These are phyloP conservation scores for Acer yangbiense DNA, from an alignment of 345 rosid species.

Conservation along the genomic window DNA sequence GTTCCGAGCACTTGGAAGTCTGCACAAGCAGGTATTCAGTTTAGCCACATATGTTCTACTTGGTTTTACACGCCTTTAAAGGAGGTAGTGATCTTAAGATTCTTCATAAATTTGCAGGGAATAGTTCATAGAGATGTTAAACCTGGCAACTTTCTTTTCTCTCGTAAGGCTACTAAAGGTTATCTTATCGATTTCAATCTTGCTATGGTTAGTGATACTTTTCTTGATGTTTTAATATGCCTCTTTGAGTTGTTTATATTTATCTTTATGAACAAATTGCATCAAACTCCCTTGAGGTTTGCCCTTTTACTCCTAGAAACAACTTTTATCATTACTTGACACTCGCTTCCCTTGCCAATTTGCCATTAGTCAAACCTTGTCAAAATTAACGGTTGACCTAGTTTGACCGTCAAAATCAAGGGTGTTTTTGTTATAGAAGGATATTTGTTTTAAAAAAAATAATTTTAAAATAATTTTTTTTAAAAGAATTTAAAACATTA, in stretches of 20 bases:
- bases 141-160: constrained; percentile 96
- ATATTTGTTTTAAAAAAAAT: too few relatives aligned
- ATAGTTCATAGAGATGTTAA: constrained; percentile 94
- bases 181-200: constrained; percentile 96
- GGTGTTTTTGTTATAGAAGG: too few relatives aligned
- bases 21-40: constrained; percentile 74
- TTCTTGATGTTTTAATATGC: not conserved
- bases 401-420: too few relatives aligned
- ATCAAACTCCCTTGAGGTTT: too few relatives aligned
- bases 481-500: too few relatives aligned
- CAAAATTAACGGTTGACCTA: too few relatives aligned
- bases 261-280: not conserved
- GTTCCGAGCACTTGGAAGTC: constrained; percentile 83
- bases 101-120: constrained; percentile 50
- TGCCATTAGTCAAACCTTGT: too few relatives aligned
- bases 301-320: too few relatives aligned
- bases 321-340: too few relatives aligned
- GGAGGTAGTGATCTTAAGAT: not conserved
- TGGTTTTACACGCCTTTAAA: not conserved
- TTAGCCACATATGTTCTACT: not conserved
- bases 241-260: not conserved
- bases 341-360: too few relatives aligned
- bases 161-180: constrained; percentile 72
- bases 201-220: constrained; percentile 69
- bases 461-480: too few relatives aligned